Evolutionary conservation across 1,284 basidiomycete genomes (phyloP).

Genomic region (Trichosporon faecale): DNA sequence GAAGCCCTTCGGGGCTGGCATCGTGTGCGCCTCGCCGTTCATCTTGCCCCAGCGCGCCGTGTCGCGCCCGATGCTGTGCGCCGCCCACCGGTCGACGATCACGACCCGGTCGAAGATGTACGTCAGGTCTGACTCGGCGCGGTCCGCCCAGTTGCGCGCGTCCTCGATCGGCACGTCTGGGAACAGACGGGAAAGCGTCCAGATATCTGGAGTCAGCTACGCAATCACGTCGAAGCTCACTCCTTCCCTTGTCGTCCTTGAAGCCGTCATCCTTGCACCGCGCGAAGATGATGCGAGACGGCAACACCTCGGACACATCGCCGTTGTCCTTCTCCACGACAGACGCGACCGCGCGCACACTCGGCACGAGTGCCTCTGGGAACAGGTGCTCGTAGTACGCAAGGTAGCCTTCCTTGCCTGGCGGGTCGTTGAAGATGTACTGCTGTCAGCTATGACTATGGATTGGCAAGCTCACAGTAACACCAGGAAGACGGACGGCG

Average conservation of each 20-base stretch:
- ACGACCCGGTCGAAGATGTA: constrained; percentile 45
- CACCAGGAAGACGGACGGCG: constrained; percentile 33
- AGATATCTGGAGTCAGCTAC: constrained; percentile 34
- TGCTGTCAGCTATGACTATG: constrained; percentile 5
- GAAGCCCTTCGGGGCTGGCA: constrained; percentile 30
- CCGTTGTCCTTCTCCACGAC: constrained; percentile 1
- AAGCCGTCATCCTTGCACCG: constrained; percentile 23
- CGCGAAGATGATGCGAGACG: constrained; percentile 40
- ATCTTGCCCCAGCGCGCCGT: constrained; percentile 46
- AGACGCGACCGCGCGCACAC: constrained; percentile 31
- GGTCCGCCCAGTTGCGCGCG: constrained; percentile 34
- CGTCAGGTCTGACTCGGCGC: constrained; percentile 30
- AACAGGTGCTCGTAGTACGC: constrained; percentile 42
- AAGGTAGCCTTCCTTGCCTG: constrained; percentile 27
- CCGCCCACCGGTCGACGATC: constrained; percentile 47
- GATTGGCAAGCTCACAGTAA: constrained; percentile 30
- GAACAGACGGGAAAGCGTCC: constrained; percentile 38
- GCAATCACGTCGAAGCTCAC: constrained; percentile 26
- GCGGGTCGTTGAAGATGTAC: constrained; percentile 46
- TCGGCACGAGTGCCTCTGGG: constrained; percentile 38
- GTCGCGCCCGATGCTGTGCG: constrained; percentile 38
- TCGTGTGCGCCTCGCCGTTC: constrained; percentile 36
- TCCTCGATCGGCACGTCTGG: constrained; percentile 43
- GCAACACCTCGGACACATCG: constrained; percentile 16
- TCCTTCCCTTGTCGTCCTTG: constrained; percentile 33